A percentile compares a stretch with the other conserved stretches of the same genome.
Conservation (phyloP, 805 yeast genomes). For the Candida railenensis region DNA sequence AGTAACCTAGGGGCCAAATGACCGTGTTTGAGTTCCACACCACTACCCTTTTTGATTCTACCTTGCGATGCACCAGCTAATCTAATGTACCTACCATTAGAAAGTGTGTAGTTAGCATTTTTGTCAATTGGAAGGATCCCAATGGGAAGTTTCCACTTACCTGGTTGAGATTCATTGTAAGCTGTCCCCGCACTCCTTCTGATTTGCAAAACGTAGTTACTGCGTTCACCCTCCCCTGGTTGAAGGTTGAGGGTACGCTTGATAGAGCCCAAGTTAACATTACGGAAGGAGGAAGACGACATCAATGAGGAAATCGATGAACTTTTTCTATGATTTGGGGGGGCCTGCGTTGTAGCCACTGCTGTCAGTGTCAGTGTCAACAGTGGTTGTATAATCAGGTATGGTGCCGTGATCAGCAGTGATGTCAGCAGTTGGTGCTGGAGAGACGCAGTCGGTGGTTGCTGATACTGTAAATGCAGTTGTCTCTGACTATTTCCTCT, state of each 20-base stretch:
- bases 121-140: slow-evolving; percentile 51
- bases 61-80: slow-evolving; percentile 22
- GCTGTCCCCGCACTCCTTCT: slow-evolving; percentile 49
- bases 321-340: slow-evolving; percentile 16
- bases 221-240: slow-evolving; percentile 52
- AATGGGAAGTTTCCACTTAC: slow-evolving; percentile 50
- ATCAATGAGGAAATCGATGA: slow-evolving; percentile 36
- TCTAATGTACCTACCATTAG: slow-evolving; percentile 28
- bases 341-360: not conserved
- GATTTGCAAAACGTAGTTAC: slow-evolving; percentile 47
- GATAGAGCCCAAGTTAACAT: slow-evolving; percentile 37
- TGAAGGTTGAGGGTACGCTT: slow-evolving; percentile 33
- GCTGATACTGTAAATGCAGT: not conserved
- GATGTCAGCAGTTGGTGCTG: not conserved
- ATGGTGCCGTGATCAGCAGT: not conserved
- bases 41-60: slow-evolving; percentile 36
- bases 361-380: not conserved
- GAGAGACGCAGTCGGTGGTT: no score
- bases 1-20: slow-evolving; percentile 62
- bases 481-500: not conserved
- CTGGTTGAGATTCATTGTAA: slow-evolving; percentile 46
- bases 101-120: slow-evolving; percentile 22
- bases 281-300: slow-evolving; percentile 30
- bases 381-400: not conserved
- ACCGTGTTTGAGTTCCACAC: slow-evolving; percentile 61